Evolutionary conservation across 176 grass and related monocot genomes (phyloP).

Genomic region (Microstegium vimineum): DNA sequence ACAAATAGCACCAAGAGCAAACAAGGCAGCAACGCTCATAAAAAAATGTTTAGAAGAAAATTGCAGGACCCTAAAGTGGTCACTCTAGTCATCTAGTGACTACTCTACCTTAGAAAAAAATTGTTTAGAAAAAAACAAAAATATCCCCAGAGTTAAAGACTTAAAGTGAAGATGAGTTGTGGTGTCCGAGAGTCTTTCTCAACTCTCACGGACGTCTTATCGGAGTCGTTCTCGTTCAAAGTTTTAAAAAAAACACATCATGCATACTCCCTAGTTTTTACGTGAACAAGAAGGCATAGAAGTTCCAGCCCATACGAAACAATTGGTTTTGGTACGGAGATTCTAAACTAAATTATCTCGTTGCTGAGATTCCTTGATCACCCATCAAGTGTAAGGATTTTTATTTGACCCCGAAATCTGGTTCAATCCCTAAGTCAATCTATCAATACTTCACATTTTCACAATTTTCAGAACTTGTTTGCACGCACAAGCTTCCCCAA

Average conservation of each 20-base stretch:
- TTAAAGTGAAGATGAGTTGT: background rate
- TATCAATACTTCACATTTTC: background rate
- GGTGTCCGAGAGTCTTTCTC: background rate
- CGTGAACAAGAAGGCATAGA: background rate
- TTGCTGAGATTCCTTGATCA: background rate
- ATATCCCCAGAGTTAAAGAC: too few relatives aligned
- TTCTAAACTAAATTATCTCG: background rate
- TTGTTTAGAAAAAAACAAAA: too few relatives aligned
- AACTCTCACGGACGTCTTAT: background rate
- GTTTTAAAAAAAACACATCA: too few relatives aligned
- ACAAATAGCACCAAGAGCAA: too few relatives aligned
- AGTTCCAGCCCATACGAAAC: background rate
- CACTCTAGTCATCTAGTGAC: too few relatives aligned
- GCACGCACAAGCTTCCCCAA: slow-evolving; percentile 1
- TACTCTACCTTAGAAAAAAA: too few relatives aligned
- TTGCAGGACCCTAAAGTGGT: too few relatives aligned
- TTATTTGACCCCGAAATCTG: background rate
- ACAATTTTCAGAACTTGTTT: slow-evolving; percentile 4
- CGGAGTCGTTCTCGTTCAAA: background rate
- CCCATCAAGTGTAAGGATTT: background rate
- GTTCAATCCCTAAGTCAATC: background rate
- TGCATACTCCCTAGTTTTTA: background rate
- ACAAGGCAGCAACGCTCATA: too few relatives aligned
- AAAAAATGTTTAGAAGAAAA: too few relatives aligned
- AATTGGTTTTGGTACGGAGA: background rate